Evolutionary conservation across 2,329 filamentous ascomycete species (phyloP), one percentile per base, ranked within the genome.

Genomic region (Arthrobotrys iridis): DNA sequence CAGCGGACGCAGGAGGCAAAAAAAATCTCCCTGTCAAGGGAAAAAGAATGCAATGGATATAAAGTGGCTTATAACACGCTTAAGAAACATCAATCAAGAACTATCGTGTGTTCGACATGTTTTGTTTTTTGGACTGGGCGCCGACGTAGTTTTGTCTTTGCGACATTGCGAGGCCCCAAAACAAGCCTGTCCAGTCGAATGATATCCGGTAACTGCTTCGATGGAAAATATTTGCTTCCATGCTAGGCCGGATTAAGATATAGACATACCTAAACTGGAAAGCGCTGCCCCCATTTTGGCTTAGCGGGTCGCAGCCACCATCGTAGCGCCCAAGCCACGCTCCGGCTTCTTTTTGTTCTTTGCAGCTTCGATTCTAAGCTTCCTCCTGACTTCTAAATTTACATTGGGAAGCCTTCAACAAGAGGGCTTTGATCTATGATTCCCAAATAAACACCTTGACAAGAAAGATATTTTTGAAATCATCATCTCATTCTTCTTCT

Each of bases 221-320:
- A 55, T 55, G 13, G 65, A 62, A 62, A 26, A 15, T 55, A 33
- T 45, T 62, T 37, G 33, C 30, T 45, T 7, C 55, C 1, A 30
- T 8, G 6, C 35, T 59, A 41, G 40, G 24, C 55, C 43, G 4
- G 7, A 26, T 55, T 37, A 18, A 45, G 43, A 28, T 18, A 24
- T 24, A 15, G 13, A 11, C 40, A 46, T 62, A 18, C 55, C 35
- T 4, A 37, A 62, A 70, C 3, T 18, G 55, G 65, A 60, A 70
- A 20, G 24, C 45, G 5, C 26, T 55, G 24, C 30, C 22, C 33
- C 55, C 28, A 33, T 37, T 62, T 55, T 55, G 55, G 65, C 26
- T 62, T 70, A 70, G 65, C 46, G 20, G 13, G 5, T 45, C 10
- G 22, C n/a, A 70, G 65, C 65, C 65, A 62, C 30, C 24, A 40